Evolutionary conservation across 2,329 filamentous ascomycete genomes (phyloP).

Genomic region (Fusarium verticillioides): DNA sequence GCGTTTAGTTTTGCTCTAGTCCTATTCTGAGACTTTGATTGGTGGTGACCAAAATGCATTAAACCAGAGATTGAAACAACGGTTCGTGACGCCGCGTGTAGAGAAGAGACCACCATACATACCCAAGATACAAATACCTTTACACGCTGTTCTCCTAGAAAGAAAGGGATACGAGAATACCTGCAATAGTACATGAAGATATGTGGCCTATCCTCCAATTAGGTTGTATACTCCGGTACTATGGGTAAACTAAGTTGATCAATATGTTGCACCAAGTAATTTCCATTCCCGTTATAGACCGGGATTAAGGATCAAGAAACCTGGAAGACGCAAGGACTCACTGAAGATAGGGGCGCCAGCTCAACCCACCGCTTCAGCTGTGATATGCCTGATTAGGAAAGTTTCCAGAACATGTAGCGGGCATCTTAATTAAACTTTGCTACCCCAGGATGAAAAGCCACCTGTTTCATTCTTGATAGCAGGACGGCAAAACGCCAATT

Average conservation of each 20-base stretch:
- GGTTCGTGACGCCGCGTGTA: slow-evolving; percentile 17
- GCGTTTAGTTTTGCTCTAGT: slow-evolving; percentile 14
- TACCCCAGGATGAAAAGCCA: slow-evolving; percentile 5
- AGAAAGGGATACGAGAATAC: slow-evolving; percentile 23
- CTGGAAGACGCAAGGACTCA: slow-evolving; percentile 13
- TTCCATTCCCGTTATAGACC: slow-evolving; percentile 37
- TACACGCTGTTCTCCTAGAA: slow-evolving; percentile 9
- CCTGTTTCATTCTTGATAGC: background rate
- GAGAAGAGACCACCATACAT: background rate
- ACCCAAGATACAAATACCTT: background rate
- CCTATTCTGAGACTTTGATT: slow-evolving; percentile 12
- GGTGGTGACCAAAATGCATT: background rate
- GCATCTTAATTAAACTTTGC: slow-evolving; percentile 13
- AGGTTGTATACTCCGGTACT: slow-evolving; percentile 35
- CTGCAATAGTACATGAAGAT: slow-evolving; percentile 15
- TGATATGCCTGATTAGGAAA: slow-evolving; percentile 13
- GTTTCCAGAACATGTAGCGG: slow-evolving; percentile 10
- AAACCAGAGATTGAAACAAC: slow-evolving; percentile 24
- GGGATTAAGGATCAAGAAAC: slow-evolving; percentile 33
- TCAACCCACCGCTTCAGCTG: slow-evolving; percentile 26
- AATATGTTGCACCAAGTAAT: slow-evolving; percentile 43
- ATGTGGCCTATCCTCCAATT: slow-evolving; percentile 28
- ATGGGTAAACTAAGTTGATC: slow-evolving; percentile 24
- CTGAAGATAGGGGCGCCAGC: slow-evolving; percentile 38
- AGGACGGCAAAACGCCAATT: background rate